phyloP scores from a whole-genome alignment of 179 eudicot species.

The Heliamphora pulchella region DNA sequence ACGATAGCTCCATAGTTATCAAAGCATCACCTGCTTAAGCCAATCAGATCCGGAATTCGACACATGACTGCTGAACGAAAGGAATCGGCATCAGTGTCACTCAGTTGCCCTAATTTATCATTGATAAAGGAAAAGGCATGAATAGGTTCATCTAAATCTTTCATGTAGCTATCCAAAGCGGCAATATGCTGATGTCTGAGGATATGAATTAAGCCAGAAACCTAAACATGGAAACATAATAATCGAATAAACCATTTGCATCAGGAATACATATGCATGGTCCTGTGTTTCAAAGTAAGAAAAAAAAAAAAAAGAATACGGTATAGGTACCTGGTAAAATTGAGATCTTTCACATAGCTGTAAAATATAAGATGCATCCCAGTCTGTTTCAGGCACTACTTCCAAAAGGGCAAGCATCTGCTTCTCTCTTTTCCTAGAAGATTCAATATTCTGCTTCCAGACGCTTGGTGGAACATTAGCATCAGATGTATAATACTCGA shows the following conservation, averaged over 20 bases:
- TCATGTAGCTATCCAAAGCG: slow-evolving; percentile 87
- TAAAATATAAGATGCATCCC: slow-evolving; percentile 72
- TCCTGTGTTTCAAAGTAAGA: neutral
- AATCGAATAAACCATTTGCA: neutral
- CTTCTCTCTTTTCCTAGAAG: slow-evolving; percentile 56
- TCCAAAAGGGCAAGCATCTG: slow-evolving; percentile 67
- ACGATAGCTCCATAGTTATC: neutral
- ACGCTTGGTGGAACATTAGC: slow-evolving; percentile 30
- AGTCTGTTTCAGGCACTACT: slow-evolving; percentile 65
- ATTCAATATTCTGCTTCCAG: slow-evolving; percentile 25
- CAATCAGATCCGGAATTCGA: slow-evolving; percentile 60
- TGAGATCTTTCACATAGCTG: slow-evolving; percentile 65
- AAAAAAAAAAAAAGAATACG: neutral
- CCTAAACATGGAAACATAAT: slow-evolving; percentile 34
- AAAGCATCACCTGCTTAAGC: slow-evolving; percentile 59
- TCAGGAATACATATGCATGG: neutral
- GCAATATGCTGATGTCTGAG: slow-evolving; percentile 53
- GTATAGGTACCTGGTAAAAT: slow-evolving; percentile 61
- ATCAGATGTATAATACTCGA: slow-evolving; percentile 71
- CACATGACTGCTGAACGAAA: slow-evolving; percentile 60
- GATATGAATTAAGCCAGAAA: slow-evolving; percentile 77
- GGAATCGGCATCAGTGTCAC: slow-evolving; percentile 38
- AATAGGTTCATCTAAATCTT: slow-evolving; percentile 55
- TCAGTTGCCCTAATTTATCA: slow-evolving; percentile 35
- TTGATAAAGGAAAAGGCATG: slow-evolving; percentile 75